Evolutionary conservation across 2,329 filamentous ascomycete genomes (phyloP).

Genomic region (Colletotrichum navitas): DNA sequence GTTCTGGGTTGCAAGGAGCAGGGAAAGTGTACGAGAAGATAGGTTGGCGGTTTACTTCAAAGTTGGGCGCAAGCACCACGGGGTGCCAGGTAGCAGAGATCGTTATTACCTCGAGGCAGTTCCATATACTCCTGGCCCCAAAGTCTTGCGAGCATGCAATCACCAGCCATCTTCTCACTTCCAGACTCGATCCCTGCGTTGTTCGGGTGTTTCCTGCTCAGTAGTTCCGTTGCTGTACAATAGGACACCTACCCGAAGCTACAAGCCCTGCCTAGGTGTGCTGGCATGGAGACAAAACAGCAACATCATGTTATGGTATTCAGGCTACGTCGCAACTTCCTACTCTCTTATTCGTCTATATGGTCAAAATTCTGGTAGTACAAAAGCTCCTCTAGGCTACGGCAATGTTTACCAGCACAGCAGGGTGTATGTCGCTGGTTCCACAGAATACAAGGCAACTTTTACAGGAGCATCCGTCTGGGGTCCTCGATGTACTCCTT

Average conservation of each 20-base stretch:
- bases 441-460: neutral
- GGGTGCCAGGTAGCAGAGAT: neutral
- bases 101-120: neutral
- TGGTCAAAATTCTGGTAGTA: conserved; percentile 8
- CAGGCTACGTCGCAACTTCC: neutral
- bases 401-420: neutral
- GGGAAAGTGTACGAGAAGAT: neutral
- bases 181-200: neutral
- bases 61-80: neutral
- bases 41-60: neutral
- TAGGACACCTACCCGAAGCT: no score
- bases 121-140: neutral
- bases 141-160: neutral
- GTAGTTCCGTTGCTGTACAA: no score
- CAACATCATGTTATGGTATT: neutral
- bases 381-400: neutral
- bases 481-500: conserved; percentile 99
- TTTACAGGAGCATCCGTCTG: conserved; percentile 83
- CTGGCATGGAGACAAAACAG: neutral
- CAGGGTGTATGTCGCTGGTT: conserved; percentile 13
- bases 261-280: no score
- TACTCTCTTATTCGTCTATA: conserved; percentile 6
- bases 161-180: neutral
- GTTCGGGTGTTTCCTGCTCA: no score
- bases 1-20: neutral